A percentile compares a stretch with the other conserved stretches of the same genome.
phyloP scores from a whole-genome alignment of 805 yeast genomes.

The Schwanniomyces occidentalis region DNA sequence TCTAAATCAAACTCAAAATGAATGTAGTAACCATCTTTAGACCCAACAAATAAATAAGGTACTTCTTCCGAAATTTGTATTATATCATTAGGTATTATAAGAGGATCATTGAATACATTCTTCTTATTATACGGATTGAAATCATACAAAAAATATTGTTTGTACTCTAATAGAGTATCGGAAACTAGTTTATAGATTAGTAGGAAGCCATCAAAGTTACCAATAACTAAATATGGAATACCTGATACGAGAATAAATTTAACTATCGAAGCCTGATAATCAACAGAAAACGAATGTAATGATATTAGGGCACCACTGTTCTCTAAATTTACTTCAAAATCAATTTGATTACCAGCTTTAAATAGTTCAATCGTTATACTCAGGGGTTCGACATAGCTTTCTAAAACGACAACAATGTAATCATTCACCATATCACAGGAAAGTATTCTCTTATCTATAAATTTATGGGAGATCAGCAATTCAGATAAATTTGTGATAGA shows the following conservation, averaged over 20 bases:
- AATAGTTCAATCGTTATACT: conserved; percentile 2
- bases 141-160: conserved; percentile 1
- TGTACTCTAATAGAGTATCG: neutral
- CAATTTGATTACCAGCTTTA: conserved; percentile 1
- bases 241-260: conserved; percentile 6
- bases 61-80: conserved; percentile 1
- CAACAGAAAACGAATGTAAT: neutral
- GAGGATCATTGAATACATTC: neutral
- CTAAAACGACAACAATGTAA: conserved; percentile 14
- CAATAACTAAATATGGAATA: conserved; percentile 10
- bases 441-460: conserved; percentile 12
- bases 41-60: conserved; percentile 26
- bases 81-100: conserved; percentile 24
- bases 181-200: conserved; percentile 1
- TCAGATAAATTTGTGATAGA: conserved; percentile 22
- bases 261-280: conserved; percentile 14
- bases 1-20: conserved; percentile 11
- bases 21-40: conserved; percentile 32
- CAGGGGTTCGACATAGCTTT: conserved; percentile 2
- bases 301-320: neutral
- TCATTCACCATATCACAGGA: conserved; percentile 10
- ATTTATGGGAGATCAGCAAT: conserved; percentile 1
- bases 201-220: conserved; percentile 20
- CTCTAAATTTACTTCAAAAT: neutral
- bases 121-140: conserved; percentile 8